Base-by-base conservation (phyloP, 306 rosid genomes). In the Lagenaria siceraria region DNA sequence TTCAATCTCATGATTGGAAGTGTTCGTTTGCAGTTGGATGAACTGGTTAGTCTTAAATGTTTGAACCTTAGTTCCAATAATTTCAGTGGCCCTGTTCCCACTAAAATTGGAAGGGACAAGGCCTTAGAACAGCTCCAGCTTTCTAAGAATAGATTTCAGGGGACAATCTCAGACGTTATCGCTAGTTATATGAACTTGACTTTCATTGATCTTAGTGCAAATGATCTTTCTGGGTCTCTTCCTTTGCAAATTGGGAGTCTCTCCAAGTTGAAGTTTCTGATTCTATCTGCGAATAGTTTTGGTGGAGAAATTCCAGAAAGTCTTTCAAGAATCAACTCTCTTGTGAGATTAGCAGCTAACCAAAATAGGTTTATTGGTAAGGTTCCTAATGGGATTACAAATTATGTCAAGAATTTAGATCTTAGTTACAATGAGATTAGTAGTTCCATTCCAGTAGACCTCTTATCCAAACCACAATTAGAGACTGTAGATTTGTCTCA, bases 311-410 rank as follows among this genome's bases (percentile, higher is more conserved):
- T 95, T 55, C 97, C 97, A 27, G 13, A 2, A 13, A 56, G 86
- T 76, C 71, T 95, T 8, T 7, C 71, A 51, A 63, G 25, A 17
- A 81, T 90, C 78, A 48, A 36, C 42, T 59, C 80, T 73, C 97
- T 92, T 48, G 2, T 0, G 48, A 88, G 93, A 73, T 92, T 95
- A 76, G 90, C 97, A 11, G 96, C 99, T 25, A 58, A 89, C 79
- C 76, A 3, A 10, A 95, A 95, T 86, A 0, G 31, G 0, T 89
- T 95, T 60, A 1, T 0, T 1, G 96, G 97, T 72, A 1, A 63
- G 38, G 31, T 95, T 56, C 97, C 97, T 21, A 9, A 18, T 8
- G 86, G 84, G n/a, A 80, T 89, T 65, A 86, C 97, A 42, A 81
- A 24, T 1, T 17, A 46, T 85, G 89, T 95, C 33, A 75, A 0